Conservation (phyloP, 192 early-diverging fungal species). For the Neocallimastix lanati region DNA sequence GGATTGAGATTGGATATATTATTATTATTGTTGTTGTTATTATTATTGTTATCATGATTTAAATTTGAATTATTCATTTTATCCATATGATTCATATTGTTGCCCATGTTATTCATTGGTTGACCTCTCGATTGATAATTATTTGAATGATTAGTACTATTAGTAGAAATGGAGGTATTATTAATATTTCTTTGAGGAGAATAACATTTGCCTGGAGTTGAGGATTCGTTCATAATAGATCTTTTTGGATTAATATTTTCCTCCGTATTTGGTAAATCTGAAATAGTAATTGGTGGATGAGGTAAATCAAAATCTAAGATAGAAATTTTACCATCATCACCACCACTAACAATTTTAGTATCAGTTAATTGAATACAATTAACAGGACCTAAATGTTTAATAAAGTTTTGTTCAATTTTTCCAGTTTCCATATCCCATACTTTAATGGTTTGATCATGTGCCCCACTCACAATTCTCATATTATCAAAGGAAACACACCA, state of each 20-base stretch:
- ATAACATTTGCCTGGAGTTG: too few relatives aligned
- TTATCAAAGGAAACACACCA: constrained; percentile 67
- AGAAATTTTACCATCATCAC: constrained; percentile 61
- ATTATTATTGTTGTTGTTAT: background rate
- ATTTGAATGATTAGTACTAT: too few relatives aligned
- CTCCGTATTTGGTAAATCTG: too few relatives aligned
- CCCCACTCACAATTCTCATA: constrained; percentile 42
- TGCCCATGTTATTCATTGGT: background rate
- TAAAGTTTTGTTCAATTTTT: constrained; percentile 43
- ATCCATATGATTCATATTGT: background rate
- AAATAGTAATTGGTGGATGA: background rate
- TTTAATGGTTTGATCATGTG: constrained; percentile 51
- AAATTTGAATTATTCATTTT: background rate
- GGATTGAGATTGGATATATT: background rate
- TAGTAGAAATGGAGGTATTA: too few relatives aligned
- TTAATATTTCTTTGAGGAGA: too few relatives aligned
- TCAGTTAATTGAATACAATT: constrained; percentile 70
- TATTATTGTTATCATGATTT: too few relatives aligned
- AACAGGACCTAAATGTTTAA: constrained; percentile 48
- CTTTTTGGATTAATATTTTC: too few relatives aligned
- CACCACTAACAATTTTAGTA: constrained; percentile 67
- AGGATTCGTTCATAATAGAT: too few relatives aligned
- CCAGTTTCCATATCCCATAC: constrained; percentile 57
- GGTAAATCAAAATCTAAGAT: constrained; percentile 54
- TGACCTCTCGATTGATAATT: too few relatives aligned